Percentiles rank a stretch among this genome's conserved stretches.
These are phyloP conservation scores for Phellinidium pouzarii DNA, from an alignment of 1,284 basidiomycete species.

Conservation along the genomic window DNA sequence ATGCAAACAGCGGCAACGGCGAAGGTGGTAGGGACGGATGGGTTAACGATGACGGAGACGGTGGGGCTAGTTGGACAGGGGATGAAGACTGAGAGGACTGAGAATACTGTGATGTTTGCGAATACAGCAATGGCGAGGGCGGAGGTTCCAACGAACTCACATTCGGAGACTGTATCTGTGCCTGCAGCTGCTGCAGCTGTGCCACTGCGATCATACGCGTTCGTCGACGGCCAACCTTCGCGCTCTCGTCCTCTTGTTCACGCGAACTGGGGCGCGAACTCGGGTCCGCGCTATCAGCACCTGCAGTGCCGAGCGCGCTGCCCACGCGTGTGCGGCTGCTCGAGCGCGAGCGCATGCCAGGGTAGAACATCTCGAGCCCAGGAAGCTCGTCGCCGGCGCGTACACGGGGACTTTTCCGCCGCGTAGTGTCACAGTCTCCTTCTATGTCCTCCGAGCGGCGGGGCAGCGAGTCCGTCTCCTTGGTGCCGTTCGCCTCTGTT, in stretches of 20 bases:
- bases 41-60: not conserved
- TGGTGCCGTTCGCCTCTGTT: not conserved
- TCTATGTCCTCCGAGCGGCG: not conserved
- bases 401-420: not conserved
- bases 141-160: constrained; percentile 6
- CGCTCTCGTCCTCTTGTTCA: constrained; percentile 1
- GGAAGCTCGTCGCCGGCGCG: constrained; percentile 14
- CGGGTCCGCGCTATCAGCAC: not conserved
- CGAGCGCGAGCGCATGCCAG: constrained; percentile 5
- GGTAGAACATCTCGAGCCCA: constrained; percentile 15
- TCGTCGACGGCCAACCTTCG: not conserved
- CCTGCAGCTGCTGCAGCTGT: not conserved
- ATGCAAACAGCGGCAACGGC: not conserved
- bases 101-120: not conserved
- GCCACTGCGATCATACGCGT: constrained; percentile 4
- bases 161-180: constrained; percentile 1
- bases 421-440: not conserved
- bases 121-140: constrained; percentile 1
- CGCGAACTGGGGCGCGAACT: constrained; percentile 13
- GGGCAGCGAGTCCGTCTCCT: not conserved
- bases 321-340: constrained; percentile 8
- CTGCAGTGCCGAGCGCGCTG: not conserved
- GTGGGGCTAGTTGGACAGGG: not conserved
- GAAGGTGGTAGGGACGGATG: not conserved
- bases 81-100: not conserved